phyloP scores from a whole-genome alignment of 768 basidiomycete species.

The Cystobasidium ongulense region DNA sequence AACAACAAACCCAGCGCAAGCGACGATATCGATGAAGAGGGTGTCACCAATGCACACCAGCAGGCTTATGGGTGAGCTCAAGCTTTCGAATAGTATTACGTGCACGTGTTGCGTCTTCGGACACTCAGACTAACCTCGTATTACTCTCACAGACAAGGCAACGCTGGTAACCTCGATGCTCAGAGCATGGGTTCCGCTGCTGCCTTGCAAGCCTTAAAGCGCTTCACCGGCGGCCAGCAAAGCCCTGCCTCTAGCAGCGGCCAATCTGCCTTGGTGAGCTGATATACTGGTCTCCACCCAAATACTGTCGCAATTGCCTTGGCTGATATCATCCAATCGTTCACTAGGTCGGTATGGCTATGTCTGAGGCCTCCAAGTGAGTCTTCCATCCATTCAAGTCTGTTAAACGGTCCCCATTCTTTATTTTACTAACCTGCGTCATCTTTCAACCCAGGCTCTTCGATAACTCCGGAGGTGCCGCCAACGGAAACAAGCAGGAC shows the following conservation, averaged over 20 bases:
- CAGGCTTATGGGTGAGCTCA: not conserved
- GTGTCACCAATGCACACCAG: constrained; percentile 57
- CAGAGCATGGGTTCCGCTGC: constrained; percentile 66
- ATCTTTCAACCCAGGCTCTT: constrained; percentile 49
- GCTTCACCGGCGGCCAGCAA: constrained; percentile 12
- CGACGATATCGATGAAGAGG: constrained; percentile 60
- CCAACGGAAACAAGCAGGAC: constrained; percentile 55
- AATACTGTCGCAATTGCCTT: not conserved
- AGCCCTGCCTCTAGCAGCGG: constrained; percentile 14
- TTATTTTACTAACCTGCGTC: not conserved
- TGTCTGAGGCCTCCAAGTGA: constrained; percentile 62
- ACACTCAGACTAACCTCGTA: constrained; percentile 45
- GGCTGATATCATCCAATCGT: not conserved
- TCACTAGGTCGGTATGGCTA: constrained; percentile 69
- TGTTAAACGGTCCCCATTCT: not conserved
- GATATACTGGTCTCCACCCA: not conserved
- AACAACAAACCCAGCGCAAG: constrained; percentile 51
- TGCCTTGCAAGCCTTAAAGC: constrained; percentile 56
- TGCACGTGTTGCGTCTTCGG: not conserved
- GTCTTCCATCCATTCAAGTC: not conserved
- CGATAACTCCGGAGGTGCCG: constrained; percentile 59
- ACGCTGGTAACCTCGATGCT: constrained; percentile 55
- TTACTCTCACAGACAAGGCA: constrained; percentile 53
- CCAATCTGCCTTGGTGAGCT: constrained; percentile 5
- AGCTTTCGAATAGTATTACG: no score